Base-by-base conservation (phyloP, 208 protist genomes). In the Acanthamoeba triangularis region DNA sequence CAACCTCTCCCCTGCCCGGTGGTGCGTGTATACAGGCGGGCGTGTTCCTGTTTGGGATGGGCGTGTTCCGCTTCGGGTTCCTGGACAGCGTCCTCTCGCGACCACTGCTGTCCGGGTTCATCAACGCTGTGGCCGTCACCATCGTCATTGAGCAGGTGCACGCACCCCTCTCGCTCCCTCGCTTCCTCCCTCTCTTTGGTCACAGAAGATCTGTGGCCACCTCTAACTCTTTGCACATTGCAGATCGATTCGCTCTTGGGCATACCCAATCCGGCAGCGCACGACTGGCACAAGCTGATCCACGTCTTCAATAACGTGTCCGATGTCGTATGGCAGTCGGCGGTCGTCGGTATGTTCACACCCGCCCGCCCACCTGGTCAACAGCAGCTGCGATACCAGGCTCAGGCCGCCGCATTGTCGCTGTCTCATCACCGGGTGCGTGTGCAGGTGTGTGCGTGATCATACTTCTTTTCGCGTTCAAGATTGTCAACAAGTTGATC, bases 211-310 rank as follows among this genome's bases (percentile, higher is more conserved):
- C n/a, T n/a, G n/a, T n/a, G n/a, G n/a, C 63, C n/a, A 25, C 16
- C 16, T 35, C 4, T 72, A 14, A 72, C 49, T 52, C 11, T 52
- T 52, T 52, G 44, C n/a, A 20, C 44, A 54, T 54, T 56, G 6
- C 61, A 91, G 85, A 72, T 91, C 18, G 90, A 94, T 35, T 61
- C 33, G 7, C 25, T 94, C 18, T 37, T 94, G 11, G 90, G 90
- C 23, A 80, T 94, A 28, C 65, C 65, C 44, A 82, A 94, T 80
- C 90, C 90, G 33, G 52, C 37, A 56, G 90, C 59, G 28, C 90
- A 94, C 44, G 90, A 80, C 35, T 94, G 90, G 90, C 90, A 94
- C 52, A 94, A 94, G 69, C 11, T 94, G 5, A 63, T 80, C n/a
- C 44, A 76, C 49, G 67, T 94, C 18, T 59, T 82, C 69, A 82